Evolutionary conservation across 352 stramenopile species (phyloP).

Genomic region (Phytopythium aichiense): DNA sequence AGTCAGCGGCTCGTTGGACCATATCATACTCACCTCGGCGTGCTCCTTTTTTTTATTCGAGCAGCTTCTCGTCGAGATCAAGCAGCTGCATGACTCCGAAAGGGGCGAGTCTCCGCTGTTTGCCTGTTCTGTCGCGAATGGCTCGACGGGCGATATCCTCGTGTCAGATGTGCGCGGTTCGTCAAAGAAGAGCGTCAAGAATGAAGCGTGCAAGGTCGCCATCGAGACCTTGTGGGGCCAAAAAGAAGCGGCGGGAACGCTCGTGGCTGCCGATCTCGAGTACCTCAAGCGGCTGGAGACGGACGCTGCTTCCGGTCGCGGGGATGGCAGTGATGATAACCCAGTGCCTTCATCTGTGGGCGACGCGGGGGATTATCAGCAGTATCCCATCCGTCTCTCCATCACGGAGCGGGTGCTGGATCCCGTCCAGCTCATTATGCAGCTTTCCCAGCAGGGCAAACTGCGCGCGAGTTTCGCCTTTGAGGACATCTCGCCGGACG

Average conservation of each 20-base stretch:
- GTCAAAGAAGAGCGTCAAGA: conserved; percentile 74
- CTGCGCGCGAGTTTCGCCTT: conserved; percentile 43
- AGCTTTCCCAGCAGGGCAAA: conserved; percentile 38
- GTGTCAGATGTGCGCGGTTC: conserved; percentile 43
- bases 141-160: conserved; percentile 29
- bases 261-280: conserved; percentile 45
- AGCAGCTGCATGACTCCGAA: conserved; percentile 36
- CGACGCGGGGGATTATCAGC: background rate
- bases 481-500: conserved; percentile 40
- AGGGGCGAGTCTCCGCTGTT: conserved; percentile 57
- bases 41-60: background rate
- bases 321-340: background rate
- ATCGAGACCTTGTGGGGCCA: conserved; percentile 76
- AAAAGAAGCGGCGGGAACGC: conserved; percentile 56
- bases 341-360: background rate
- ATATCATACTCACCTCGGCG: background rate
- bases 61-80: conserved; percentile 47
- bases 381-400: conserved; percentile 27
- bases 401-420: conserved; percentile 33
- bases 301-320: background rate
- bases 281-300: conserved; percentile 43
- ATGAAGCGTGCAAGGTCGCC: conserved; percentile 49
- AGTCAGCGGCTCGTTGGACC: background rate
- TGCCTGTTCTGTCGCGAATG: conserved; percentile 49
- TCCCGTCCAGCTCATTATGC: conserved; percentile 44